Evolutionary conservation across 2,329 filamentous ascomycete species (phyloP), one percentile per base, ranked within the genome.

Genomic region (Fusarium redolens): DNA sequence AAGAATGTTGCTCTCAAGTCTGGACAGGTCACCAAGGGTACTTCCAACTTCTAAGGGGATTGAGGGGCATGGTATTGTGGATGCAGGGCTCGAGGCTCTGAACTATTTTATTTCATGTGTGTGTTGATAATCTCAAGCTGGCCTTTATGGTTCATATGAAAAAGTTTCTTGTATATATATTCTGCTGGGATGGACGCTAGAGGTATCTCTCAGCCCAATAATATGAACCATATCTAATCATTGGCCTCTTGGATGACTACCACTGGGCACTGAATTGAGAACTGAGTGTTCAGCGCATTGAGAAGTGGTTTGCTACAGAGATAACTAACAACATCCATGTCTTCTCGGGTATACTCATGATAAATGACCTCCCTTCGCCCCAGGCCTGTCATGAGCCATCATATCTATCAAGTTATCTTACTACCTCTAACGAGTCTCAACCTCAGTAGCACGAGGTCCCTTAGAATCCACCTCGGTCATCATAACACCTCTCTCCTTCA

Each of bases 141-240:
- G 58, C 7, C 30, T 33, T 35, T 35, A 33, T 56, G 59, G 59
- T 52, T 45, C 38, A 67, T 58, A 18, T 20, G 5, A 38, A 22
- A 25, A 54, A n/a, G 22, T 60, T 61, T 67, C 64, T 67, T 67
- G 62, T 67, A 51, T n/a, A 66, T 66, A 60, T 50, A 45, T 60
- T 66, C 15, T 20, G 30, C n/a, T 41, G 47, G 5, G 33, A 38
- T 54, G 20, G 41, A 37, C 18, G 10, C 31, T 20, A 18, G 55
- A 58, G 40, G 41, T 28, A 37, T 35, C 43, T 45, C 31, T 58
- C 41, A 4, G 22, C 31, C 18, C 18, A 13, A 58, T 35, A 50
- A 30, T 50, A 58, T 58, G 41, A 33, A 50, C 31, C 41, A 30
- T 58, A 12, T 30, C 14, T 37, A 31, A 37, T 58, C 18, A 25